These are phyloP conservation scores for Dactylellina sp. DNA, from an alignment of 2,329 filamentous ascomycete genomes.

Conservation along the genomic window DNA sequence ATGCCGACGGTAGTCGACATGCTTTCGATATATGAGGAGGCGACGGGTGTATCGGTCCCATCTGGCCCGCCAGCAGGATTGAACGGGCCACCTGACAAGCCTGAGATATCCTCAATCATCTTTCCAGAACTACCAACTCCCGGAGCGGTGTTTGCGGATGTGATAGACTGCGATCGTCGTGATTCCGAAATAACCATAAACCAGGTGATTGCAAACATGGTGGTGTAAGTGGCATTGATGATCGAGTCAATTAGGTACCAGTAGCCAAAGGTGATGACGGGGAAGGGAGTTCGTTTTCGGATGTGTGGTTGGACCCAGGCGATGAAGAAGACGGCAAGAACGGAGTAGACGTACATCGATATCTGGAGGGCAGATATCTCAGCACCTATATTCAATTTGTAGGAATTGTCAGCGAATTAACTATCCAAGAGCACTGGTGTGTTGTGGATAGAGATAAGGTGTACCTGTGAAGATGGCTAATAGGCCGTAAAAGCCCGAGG, in stretches of 20 bases:
- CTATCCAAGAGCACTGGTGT: background rate
- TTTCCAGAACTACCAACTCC: slow-evolving; percentile 67
- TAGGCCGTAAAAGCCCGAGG: slow-evolving; percentile 88
- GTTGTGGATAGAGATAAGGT: background rate
- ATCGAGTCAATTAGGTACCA: slow-evolving; percentile 85
- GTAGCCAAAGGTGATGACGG: slow-evolving; percentile 84
- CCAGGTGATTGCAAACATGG: slow-evolving; percentile 85
- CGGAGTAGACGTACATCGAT: slow-evolving; percentile 90
- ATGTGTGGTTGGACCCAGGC: slow-evolving; percentile 82
- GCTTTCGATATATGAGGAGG: slow-evolving; percentile 65
- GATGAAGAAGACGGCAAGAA: slow-evolving; percentile 76
- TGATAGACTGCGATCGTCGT: slow-evolving; percentile 57
- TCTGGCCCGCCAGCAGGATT: slow-evolving; percentile 58
- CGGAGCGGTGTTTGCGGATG: slow-evolving; percentile 38
- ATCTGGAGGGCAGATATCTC: slow-evolving; percentile 84
- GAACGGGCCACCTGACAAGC: slow-evolving; percentile 68
- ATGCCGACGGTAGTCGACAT: slow-evolving; percentile 63
- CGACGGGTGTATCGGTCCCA: slow-evolving; percentile 63
- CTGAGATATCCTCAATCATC: slow-evolving; percentile 73
- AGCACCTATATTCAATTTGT: slow-evolving; percentile 69
- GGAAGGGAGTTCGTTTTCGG: slow-evolving; percentile 79
- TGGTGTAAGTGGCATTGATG: slow-evolving; percentile 84
- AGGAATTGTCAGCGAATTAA: background rate
- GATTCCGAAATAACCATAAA: slow-evolving; percentile 76
- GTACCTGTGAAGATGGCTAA: slow-evolving; percentile 80